These are phyloP conservation scores for Pigoraptor vietnamica DNA, from an alignment of 78 protist genomes.

Conservation along the genomic window DNA sequence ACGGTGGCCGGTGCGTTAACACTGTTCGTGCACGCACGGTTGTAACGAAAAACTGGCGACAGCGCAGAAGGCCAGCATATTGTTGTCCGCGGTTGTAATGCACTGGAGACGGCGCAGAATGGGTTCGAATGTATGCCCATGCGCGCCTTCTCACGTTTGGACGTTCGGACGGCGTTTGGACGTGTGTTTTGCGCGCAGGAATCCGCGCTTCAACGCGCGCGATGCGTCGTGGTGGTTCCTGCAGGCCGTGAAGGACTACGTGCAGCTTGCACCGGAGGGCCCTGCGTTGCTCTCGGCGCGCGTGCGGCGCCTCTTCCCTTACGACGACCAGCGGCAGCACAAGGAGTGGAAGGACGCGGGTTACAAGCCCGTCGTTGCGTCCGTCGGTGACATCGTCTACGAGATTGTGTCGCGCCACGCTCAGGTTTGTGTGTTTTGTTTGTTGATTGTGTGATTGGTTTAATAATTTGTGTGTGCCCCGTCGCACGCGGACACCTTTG, in stretches of 20 bases:
- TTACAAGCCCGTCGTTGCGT: neutral
- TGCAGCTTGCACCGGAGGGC: slow-evolving; percentile 38
- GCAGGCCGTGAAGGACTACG: slow-evolving; percentile 46
- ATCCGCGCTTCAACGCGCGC: slow-evolving; percentile 71
- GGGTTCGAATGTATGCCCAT: neutral
- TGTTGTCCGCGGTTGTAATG: too few relatives aligned
- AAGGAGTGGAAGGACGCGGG: neutral
- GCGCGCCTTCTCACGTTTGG: too few relatives aligned
- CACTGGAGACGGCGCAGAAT: too few relatives aligned
- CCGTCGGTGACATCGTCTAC: neutral
- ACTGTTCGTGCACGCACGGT: slow-evolving; percentile 14
- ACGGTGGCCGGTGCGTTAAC: slow-evolving; percentile 53
- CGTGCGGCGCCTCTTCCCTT: slow-evolving; percentile 59
- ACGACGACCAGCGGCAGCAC: neutral
- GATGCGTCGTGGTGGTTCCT: slow-evolving; percentile 90
- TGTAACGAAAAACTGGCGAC: neutral
- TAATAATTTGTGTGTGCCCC: too few relatives aligned
- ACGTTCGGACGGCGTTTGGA: too few relatives aligned
- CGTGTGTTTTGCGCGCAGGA: too few relatives aligned
- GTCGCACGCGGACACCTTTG: neutral
- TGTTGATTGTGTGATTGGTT: too few relatives aligned
- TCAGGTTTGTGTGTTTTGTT: neutral
- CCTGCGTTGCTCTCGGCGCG: slow-evolving; percentile 11
- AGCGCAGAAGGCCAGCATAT: too few relatives aligned
- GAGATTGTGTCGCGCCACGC: neutral